These are phyloP conservation scores for Entoloma clypeatum DNA, from an alignment of 1,284 basidiomycete genomes.

Conservation along the genomic window DNA sequence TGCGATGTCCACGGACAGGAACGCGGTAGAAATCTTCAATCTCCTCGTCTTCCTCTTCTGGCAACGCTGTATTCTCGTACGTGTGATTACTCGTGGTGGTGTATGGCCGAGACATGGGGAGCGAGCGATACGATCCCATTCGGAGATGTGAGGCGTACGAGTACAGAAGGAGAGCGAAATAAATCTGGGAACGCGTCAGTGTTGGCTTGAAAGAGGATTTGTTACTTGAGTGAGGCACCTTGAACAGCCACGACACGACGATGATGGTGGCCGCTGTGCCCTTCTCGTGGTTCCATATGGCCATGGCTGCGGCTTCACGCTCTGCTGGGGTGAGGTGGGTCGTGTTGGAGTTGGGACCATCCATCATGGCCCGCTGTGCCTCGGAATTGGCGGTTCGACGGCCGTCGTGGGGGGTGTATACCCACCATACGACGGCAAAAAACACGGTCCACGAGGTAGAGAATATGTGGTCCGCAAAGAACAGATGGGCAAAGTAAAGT, in stretches of 20 bases:
- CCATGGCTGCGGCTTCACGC: slow-evolving; percentile 66
- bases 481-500: slow-evolving; percentile 90
- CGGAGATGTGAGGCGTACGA: slow-evolving; percentile 94
- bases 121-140: slow-evolving; percentile 83
- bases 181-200: slow-evolving; percentile 57
- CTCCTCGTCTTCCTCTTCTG: slow-evolving; percentile 55
- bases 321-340: slow-evolving; percentile 60
- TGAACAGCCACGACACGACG: slow-evolving; percentile 80
- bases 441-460: slow-evolving; percentile 90
- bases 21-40: slow-evolving; percentile 64
- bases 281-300: slow-evolving; percentile 90
- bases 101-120: slow-evolving; percentile 59
- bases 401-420: slow-evolving; percentile 89
- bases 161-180: slow-evolving; percentile 89
- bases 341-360: slow-evolving; percentile 45
- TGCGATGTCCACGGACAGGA: slow-evolving; percentile 43
- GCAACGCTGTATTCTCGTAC: slow-evolving; percentile 42
- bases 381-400: slow-evolving; percentile 73
- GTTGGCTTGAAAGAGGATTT: slow-evolving; percentile 6
- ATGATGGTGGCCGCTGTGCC: slow-evolving; percentile 77
- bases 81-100: slow-evolving; percentile 27
- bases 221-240: slow-evolving; percentile 52
- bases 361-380: slow-evolving; percentile 82
- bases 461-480: slow-evolving; percentile 89
- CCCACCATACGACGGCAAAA: slow-evolving; percentile 90